phyloP scores from a whole-genome alignment of 2,329 filamentous ascomycete genomes.

The Ceratocystis harringtonii region DNA sequence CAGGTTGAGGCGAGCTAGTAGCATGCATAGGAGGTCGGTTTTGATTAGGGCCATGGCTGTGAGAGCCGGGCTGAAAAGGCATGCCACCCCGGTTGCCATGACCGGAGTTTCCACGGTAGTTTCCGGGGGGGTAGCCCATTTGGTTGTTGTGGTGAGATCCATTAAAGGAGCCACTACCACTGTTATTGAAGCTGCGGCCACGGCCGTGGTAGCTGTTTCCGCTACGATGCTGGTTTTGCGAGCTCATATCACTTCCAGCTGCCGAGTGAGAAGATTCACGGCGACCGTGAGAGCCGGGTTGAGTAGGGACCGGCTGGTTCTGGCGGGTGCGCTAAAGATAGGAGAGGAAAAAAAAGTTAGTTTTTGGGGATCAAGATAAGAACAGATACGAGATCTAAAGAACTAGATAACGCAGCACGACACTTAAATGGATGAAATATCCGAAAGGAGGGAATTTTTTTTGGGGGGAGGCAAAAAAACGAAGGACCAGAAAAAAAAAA shows the following conservation, averaged over 20 bases:
- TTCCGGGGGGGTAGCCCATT: conserved; percentile 27
- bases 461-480: conserved; percentile 18
- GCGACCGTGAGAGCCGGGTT: conserved; percentile 59
- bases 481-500: background rate
- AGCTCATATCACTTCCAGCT: conserved; percentile 19
- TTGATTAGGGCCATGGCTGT: conserved; percentile 26
- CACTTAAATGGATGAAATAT: background rate
- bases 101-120: conserved; percentile 28
- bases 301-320: conserved; percentile 44
- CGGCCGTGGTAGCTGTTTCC: conserved; percentile 34
- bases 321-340: conserved; percentile 42
- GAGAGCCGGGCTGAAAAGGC: conserved; percentile 34
- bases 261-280: conserved; percentile 75
- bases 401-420: no score
- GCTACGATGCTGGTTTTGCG: conserved; percentile 39
- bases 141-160: conserved; percentile 32
- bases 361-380: no score
- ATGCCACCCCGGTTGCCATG: conserved; percentile 35
- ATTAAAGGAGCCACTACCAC: conserved; percentile 33
- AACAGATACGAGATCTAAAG: no score
- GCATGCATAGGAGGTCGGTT: conserved; percentile 29
- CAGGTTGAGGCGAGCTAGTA: conserved; percentile 51
- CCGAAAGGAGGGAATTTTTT: background rate
- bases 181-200: conserved; percentile 26
- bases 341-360: conserved; percentile 9